Percentiles rank a stretch among this genome's conserved stretches.
These are phyloP conservation scores for Medicago arabica DNA, from an alignment of 306 rosid species.

Conservation along the genomic window DNA sequence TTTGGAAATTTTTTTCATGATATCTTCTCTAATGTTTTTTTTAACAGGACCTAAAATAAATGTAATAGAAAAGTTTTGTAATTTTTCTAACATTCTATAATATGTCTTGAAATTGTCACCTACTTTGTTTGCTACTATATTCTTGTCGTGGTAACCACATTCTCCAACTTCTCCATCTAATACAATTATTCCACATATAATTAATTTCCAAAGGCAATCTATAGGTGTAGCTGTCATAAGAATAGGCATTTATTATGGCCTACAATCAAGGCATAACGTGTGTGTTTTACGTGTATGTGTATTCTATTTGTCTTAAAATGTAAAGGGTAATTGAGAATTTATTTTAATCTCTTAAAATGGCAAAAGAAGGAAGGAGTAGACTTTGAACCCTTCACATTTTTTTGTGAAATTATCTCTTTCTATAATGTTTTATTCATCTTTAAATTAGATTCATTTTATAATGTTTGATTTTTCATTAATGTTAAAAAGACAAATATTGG, in stretches of 20 bases:
- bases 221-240: not conserved
- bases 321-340: no score
- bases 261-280: slow-evolving; percentile 6
- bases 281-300: not conserved
- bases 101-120: not conserved
- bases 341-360: no score
- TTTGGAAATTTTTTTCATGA: no score
- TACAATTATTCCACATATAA: slow-evolving; percentile 25
- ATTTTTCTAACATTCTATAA: not conserved
- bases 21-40: no score
- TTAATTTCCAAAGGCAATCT: not conserved
- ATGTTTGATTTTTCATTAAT: no score
- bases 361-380: not conserved
- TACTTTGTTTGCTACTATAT: not conserved
- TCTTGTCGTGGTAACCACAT: slow-evolving; percentile 25
- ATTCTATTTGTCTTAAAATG: not conserved
- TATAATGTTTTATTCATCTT: not conserved
- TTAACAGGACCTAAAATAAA: not conserved
- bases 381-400: not conserved
- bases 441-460: not conserved
- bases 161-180: not conserved
- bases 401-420: not conserved
- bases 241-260: not conserved
- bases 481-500: no score
- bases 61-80: not conserved